These are phyloP conservation scores for Aspergillus neotritici DNA, from an alignment of 2,329 filamentous ascomycete genomes.

Conservation along the genomic window DNA sequence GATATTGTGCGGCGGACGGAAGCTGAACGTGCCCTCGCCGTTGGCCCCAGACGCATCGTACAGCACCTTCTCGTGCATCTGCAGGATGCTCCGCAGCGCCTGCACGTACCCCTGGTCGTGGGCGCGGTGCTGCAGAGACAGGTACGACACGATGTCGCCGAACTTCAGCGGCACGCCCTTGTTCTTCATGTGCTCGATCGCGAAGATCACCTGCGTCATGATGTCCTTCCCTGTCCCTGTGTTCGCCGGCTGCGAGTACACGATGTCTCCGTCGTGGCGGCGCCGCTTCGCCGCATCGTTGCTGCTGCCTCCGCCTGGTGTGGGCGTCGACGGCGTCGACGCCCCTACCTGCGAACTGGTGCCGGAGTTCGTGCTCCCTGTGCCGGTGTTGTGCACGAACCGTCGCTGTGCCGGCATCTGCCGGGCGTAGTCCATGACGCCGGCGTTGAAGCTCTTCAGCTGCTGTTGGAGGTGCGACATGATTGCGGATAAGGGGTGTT, in stretches of 20 bases:
- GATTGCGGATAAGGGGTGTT: conserved; percentile 17
- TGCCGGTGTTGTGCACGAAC: conserved; percentile 43
- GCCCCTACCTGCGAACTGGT: conserved; percentile 50
- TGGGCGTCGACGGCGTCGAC: conserved; percentile 27
- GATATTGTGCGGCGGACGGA: conserved; percentile 79
- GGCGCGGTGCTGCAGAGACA: conserved; percentile 62
- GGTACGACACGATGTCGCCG: conserved; percentile 70
- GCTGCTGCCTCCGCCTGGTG: conserved; percentile 20
- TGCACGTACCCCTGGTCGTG: conserved; percentile 55
- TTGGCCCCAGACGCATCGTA: conserved; percentile 55
- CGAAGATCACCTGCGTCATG: conserved; percentile 82
- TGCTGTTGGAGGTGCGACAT: conserved; percentile 65
- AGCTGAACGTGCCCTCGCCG: conserved; percentile 71
- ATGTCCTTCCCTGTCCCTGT: conserved; percentile 73
- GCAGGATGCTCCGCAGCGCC: conserved; percentile 62
- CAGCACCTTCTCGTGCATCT: conserved; percentile 58
- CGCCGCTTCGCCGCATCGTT: conserved; percentile 54
- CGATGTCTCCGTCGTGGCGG: conserved; percentile 43
- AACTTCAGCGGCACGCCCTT: conserved; percentile 65
- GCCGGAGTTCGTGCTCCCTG: conserved; percentile 45
- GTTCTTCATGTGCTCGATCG: conserved; percentile 73
- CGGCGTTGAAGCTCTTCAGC: conserved; percentile 57
- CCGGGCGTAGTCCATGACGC: conserved; percentile 57
- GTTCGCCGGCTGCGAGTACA: conserved; percentile 72
- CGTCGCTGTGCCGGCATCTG: conserved; percentile 54